Conservation (phyloP, 139 green algal species). For the Chloropicon primus region DNA sequence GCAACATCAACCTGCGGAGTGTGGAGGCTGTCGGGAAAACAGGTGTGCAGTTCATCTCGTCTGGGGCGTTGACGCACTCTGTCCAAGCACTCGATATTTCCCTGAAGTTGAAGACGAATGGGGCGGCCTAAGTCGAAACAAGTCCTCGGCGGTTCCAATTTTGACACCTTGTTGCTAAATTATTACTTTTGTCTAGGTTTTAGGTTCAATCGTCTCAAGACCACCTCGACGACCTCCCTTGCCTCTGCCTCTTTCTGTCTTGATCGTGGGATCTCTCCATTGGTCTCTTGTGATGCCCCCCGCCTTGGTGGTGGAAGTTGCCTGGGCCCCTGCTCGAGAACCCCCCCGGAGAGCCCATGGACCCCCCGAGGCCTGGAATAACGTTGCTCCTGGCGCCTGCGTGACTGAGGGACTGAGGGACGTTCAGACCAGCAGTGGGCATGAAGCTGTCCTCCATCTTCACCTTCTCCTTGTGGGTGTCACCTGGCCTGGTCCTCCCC, state of each 20-base stretch:
- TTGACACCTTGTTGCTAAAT: too few species aligned
- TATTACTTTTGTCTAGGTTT: too few species aligned
- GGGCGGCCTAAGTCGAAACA: too few species aligned
- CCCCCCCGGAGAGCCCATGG: too few species aligned
- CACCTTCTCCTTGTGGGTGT: not conserved
- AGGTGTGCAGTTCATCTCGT: slow-evolving; percentile 82
- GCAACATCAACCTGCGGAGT: slow-evolving; percentile 19
- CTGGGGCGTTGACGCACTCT: slow-evolving; percentile 83
- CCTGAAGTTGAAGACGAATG: slow-evolving; percentile 22
- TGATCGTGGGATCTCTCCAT: not conserved
- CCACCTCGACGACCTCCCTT: not conserved
- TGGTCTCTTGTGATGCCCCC: not conserved
- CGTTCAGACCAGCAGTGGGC: not conserved
- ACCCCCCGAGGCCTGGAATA: not conserved
- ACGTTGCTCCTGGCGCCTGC: not conserved
- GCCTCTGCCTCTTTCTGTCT: not conserved
- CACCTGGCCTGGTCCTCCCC: slow-evolving; percentile 4
- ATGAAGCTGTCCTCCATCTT: not conserved
- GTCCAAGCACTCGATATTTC: slow-evolving; percentile 90
- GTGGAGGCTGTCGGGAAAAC: slow-evolving; percentile 67
- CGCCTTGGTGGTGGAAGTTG: too few species aligned
- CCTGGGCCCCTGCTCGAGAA: too few species aligned
- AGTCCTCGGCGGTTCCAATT: too few species aligned
- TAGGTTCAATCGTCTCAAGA: too few species aligned
- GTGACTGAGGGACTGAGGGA: not conserved